Conservation (phyloP, 2,329 filamentous ascomycete species). For the Talaromyces atroroseus region DNA sequence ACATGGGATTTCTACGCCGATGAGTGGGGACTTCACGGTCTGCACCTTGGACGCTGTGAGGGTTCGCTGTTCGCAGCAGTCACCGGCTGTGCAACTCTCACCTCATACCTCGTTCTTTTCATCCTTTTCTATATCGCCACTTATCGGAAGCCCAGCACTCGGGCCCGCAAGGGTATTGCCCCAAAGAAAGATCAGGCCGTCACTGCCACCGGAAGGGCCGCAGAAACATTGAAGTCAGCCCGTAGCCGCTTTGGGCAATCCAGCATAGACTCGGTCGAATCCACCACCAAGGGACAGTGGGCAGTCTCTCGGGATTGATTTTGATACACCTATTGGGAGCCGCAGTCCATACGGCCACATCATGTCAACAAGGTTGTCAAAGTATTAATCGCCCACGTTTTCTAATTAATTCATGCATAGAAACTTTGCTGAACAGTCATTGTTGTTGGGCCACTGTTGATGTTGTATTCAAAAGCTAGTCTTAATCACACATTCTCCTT, state of each 20-base stretch:
- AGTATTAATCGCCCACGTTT: not conserved
- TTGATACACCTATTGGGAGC: not conserved
- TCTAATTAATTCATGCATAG: slow-evolving; percentile 8
- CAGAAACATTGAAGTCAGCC: slow-evolving; percentile 19
- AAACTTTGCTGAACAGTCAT: slow-evolving; percentile 10
- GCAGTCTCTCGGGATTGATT: slow-evolving; percentile 12
- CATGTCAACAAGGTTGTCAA: not conserved
- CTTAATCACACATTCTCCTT: slow-evolving; percentile 8
- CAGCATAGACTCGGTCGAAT: slow-evolving; percentile 16
- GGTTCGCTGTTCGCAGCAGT: slow-evolving; percentile 91
- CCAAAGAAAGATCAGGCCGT: slow-evolving; percentile 61
- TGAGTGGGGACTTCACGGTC: slow-evolving; percentile 65
- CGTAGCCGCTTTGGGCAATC: slow-evolving; percentile 14
- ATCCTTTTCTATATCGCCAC: slow-evolving; percentile 93
- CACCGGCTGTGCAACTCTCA: slow-evolving; percentile 77
- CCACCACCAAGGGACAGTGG: slow-evolving; percentile 14
- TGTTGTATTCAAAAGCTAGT: slow-evolving; percentile 4
- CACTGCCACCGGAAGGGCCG: slow-evolving; percentile 16
- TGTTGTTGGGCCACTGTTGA: slow-evolving; percentile 4
- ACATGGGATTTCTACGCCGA: slow-evolving; percentile 91
- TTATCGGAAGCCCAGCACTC: slow-evolving; percentile 59
- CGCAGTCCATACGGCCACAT: not conserved
- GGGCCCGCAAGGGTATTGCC: slow-evolving; percentile 5
- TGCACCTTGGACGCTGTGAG: slow-evolving; percentile 74
- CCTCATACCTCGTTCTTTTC: slow-evolving; percentile 87